Evolutionary conservation across 495 filamentous ascomycete genomes (phyloP).

Genomic region (Bombardia bombarda): DNA sequence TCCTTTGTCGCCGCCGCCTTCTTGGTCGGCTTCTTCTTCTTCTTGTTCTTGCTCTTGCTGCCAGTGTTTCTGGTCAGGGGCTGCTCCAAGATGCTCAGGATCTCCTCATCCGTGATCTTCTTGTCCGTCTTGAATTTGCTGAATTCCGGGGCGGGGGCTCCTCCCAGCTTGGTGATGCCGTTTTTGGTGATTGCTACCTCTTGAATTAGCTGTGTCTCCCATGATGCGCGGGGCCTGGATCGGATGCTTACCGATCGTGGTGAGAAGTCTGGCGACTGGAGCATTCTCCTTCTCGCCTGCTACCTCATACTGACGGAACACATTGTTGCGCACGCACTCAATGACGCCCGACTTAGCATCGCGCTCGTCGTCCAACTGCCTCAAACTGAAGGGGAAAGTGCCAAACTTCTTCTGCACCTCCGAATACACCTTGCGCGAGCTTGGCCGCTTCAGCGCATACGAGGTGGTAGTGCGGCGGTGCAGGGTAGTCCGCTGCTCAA

Average conservation of each 20-base stretch:
- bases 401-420: slow-evolving; percentile 96
- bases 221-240: neutral
- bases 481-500: slow-evolving; percentile 79
- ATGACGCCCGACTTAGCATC: slow-evolving; percentile 93
- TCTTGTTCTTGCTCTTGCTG: slow-evolving; percentile 92
- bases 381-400: slow-evolving; percentile 92
- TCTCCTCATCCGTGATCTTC: slow-evolving; percentile 93
- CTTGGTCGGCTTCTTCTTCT: slow-evolving; percentile 63
- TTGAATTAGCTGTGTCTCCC: slow-evolving; percentile 9
- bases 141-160: slow-evolving; percentile 63
- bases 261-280: slow-evolving; percentile 76
- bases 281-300: slow-evolving; percentile 83
- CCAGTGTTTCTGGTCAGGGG: slow-evolving; percentile 69
- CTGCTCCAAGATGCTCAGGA: slow-evolving; percentile 85
- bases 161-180: slow-evolving; percentile 76
- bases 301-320: slow-evolving; percentile 91
- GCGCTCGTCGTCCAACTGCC: slow-evolving; percentile 94
- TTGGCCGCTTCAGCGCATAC: slow-evolving; percentile 84
- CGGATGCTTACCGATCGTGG: slow-evolving; percentile 73
- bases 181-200: slow-evolving; percentile 93
- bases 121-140: slow-evolving; percentile 84
- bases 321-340: slow-evolving; percentile 85
- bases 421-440: slow-evolving; percentile 79
- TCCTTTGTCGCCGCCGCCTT: slow-evolving; percentile 41
- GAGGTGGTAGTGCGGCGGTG: slow-evolving; percentile 88